A percentile compares a stretch with the other conserved stretches of the same genome.
Conservation (phyloP, 164 flowering plant genomes). For the Cinnamomum chago region DNA sequence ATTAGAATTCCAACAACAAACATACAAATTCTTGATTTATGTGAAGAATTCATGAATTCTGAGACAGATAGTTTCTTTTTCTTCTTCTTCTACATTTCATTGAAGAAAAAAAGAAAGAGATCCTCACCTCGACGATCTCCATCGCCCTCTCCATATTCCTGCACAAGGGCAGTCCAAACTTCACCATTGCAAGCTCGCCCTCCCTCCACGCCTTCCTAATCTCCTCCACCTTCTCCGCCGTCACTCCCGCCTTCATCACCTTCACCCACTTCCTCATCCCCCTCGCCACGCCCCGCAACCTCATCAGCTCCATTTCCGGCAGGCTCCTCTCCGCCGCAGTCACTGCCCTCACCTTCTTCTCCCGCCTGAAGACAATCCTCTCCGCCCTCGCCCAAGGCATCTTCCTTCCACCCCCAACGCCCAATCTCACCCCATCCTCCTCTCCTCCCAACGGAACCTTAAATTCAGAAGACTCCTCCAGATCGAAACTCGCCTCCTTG, state of each 20-base stretch:
- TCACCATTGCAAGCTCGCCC: constrained; percentile 76
- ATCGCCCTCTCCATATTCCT: constrained; percentile 86
- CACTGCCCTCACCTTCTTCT: constrained; percentile 49
- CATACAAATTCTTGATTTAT: too few species aligned
- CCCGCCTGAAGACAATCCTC: constrained; percentile 42
- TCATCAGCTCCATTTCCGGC: constrained; percentile 44
- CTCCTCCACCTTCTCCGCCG: constrained; percentile 59
- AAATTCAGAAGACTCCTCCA: constrained; percentile 18
- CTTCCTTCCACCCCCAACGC: constrained; percentile 12
- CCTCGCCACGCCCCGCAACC: constrained; percentile 62
- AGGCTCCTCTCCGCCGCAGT: constrained; percentile 58
- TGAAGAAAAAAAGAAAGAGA: not conserved
- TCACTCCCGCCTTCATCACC: constrained; percentile 85
- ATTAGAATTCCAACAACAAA: too few species aligned
- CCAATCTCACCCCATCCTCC: constrained; percentile 13
- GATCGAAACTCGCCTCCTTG: not conserved
- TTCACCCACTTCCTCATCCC: constrained; percentile 76
- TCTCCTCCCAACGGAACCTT: constrained; percentile 21
- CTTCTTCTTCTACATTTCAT: not conserved
- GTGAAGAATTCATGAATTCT: too few species aligned
- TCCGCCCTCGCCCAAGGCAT: constrained; percentile 73
- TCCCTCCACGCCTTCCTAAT: constrained; percentile 54
- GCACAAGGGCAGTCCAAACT: constrained; percentile 73
- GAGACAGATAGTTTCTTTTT: too few species aligned
- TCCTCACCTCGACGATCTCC: constrained; percentile 78